Base-by-base conservation (phyloP, 2,329 filamentous ascomycete genomes). In the Aspergillus fischeri region DNA sequence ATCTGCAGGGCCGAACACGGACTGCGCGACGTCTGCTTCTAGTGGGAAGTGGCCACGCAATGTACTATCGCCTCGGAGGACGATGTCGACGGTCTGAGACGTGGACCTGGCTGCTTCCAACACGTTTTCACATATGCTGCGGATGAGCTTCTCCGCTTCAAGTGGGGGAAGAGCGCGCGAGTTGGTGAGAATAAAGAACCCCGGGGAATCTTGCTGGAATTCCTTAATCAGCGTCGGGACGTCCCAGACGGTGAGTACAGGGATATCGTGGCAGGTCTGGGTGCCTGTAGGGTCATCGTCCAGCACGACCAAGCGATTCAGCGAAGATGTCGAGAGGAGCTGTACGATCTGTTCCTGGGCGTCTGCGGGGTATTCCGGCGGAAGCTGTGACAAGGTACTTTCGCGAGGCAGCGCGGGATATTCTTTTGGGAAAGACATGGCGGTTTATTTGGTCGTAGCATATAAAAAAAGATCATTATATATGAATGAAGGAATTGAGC, bases 121-220 rank as follows among this genome's bases (percentile, higher is more conserved):
- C 3, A 86, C 62, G 58, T 83, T 82, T 3, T 62, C 61, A 61
- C 81, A 83, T 51, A 86, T 83, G 21, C 78, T 76, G 7, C 66
- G 64, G 61, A 84, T 80, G 1, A 86, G 75, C 0, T 64, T 60
- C 17, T 75, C 70, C 0, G 83, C 83, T 47, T 79, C 75, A 0
- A 67, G 65, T 0, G 81, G 77, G 21, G 80, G 81, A 2, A 85
- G 68, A 0, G 83, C 83, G 4, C 83, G 80, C 3, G 81, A 84
- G 65, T 85, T 85, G 35, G 83, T 85, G 5, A 85, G 73, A 60
- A 85, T 84, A 71, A 86, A 85, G 75, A 86, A 85, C 20, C 83
- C 83, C 3, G 69, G 67, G 2, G 72, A 71, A 5, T 70, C 73
- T 32, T 67, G 67, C 3, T 65, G 66, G 59, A 85, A 79, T 62